Evolutionary conservation across 2,329 filamentous ascomycete genomes (phyloP), one percentile per base, ranked within the genome.

Genomic region (Microsporum ferrugineum): DNA sequence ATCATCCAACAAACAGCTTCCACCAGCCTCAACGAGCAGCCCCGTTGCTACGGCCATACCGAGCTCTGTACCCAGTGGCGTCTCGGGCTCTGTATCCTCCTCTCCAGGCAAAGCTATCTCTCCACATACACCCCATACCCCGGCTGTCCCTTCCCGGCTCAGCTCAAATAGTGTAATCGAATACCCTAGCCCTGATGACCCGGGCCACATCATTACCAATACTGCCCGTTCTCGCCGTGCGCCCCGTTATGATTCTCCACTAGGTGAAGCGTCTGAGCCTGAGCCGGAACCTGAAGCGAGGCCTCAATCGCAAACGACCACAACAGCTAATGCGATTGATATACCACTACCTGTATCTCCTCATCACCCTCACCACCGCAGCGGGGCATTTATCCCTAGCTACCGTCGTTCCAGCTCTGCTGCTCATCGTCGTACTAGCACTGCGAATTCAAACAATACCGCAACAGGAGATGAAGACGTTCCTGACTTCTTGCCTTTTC

Each of bases 21-120:
- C 84, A 23, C 80, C 80, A 4, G 82, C 85, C 77, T 75, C 83
- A 57, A 79, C 77, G 29, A 82, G 81, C 5, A 87, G 87, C 3
- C 90, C 88, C 14, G 34, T 23, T 7, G 2, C 57, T 4, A 34
- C 49, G 6, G 31, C 49, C 3, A n/a, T 34, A 36, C 14, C 49
- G 12, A 55, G 12, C n/a, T 31, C 49, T 7, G n/a, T 55, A 55
- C 49, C 49, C n/a, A 55, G 49, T 3, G 49, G 49, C 33, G 14
- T 55, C 27, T 60, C 61, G n/a, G 45, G 59, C 5, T 96, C 91
- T 2, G 86, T 87, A 8, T 92, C 89, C 0, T 92, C 91, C 0
- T 96, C 91, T 7, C 91, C 91, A 1, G 89, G 88, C 61, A 96
- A 96, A 68, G 89, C 91, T 0, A 82, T 95, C 17, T 96, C 90